Percentiles rank a stretch among this genome's conserved stretches.
Evolutionary conservation across 1,284 basidiomycete genomes (phyloP).

Genomic region (Rhodotorula glutinis): DNA sequence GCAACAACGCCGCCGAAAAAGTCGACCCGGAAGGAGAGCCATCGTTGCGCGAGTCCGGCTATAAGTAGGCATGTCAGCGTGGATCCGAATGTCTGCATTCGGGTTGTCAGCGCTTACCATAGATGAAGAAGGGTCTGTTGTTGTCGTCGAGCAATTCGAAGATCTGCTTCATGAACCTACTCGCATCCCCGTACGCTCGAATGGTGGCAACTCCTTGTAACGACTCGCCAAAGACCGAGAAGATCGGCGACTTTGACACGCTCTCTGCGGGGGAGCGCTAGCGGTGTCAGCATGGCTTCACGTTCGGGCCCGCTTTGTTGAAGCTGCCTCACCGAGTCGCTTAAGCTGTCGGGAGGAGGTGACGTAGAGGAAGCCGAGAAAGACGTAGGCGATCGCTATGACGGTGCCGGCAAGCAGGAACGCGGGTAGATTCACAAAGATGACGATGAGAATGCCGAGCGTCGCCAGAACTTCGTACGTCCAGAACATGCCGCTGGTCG

Average conservation of each 20-base stretch:
- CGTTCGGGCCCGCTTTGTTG: too few relatives aligned
- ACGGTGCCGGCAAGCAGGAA: constrained; percentile 51
- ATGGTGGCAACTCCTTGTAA: constrained; percentile 53
- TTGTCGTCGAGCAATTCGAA: constrained; percentile 53
- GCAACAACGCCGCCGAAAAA: constrained; percentile 52
- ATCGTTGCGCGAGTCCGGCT: constrained; percentile 50
- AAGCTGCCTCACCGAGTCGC: constrained; percentile 26
- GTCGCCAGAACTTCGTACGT: constrained; percentile 37
- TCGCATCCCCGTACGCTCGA: constrained; percentile 54
- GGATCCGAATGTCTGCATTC: constrained; percentile 17
- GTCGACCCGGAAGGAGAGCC: constrained; percentile 52
- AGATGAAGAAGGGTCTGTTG: constrained; percentile 47
- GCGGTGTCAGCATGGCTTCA: too few relatives aligned
- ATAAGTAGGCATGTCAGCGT: constrained; percentile 33
- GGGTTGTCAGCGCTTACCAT: constrained; percentile 40
- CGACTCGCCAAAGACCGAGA: constrained; percentile 47
- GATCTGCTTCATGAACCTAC: constrained; percentile 52
- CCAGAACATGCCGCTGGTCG: constrained; percentile 48
- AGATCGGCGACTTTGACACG: constrained; percentile 47
- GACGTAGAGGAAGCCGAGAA: constrained; percentile 51
- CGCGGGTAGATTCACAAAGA: constrained; percentile 42
- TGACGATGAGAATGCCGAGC: constrained; percentile 39
- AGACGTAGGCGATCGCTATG: constrained; percentile 45
- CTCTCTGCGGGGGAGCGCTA: constrained; percentile 39
- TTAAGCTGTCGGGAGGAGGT: constrained; percentile 53